Evolutionary conservation across 2,329 filamentous ascomycete genomes (phyloP), one percentile per base, ranked within the genome.

Genomic region (Colletotrichum sp.): DNA sequence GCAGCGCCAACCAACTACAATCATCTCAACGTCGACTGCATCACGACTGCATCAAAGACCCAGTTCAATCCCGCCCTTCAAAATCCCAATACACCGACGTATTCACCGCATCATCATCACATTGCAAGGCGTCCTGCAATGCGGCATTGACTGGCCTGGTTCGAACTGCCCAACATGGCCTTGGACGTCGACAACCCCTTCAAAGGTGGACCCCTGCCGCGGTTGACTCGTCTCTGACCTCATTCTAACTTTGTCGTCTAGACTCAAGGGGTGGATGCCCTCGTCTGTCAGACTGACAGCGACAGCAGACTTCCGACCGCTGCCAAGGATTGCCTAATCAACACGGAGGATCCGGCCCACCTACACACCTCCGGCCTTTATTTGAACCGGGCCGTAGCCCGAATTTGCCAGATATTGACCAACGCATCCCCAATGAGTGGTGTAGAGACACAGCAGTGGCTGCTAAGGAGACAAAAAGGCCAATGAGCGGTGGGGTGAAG

Each of bases 271-370:
- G 6, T 43, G 28, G 39, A 32, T 32, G 36, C 28, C 71, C 18
- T 21, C 13, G 32, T 28, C 34, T 36, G 12, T 24, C 28, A 18
- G 39, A 10, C 15, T 30, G 63, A 30, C 43, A 48, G 21, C 32
- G 21, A 67, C 39, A 43, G 5, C 73, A 60, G 59, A 21, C 43
- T 64, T 63, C 43, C 48, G 64, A 60, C 32, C 28, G 18, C 64
- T 43, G 64, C 70, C 73, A 75, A 75, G 63, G 21, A 43, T 55
- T 43, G 66, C 43, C 52, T 64, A 63, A 68, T 68, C 59, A 73
- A 34, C 64, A 68, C 67, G 70, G 59, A 36, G 43, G 32, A 30
- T 34, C 26, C 43, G 70, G 59, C 28, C 73, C 57, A 72, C 70
- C 28, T 12, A 1, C 39, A 59, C 55, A 63, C 30, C 39, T 66